These are phyloP conservation scores for Mangifera indica DNA, from an alignment of 345 rosid species.

Conservation along the genomic window DNA sequence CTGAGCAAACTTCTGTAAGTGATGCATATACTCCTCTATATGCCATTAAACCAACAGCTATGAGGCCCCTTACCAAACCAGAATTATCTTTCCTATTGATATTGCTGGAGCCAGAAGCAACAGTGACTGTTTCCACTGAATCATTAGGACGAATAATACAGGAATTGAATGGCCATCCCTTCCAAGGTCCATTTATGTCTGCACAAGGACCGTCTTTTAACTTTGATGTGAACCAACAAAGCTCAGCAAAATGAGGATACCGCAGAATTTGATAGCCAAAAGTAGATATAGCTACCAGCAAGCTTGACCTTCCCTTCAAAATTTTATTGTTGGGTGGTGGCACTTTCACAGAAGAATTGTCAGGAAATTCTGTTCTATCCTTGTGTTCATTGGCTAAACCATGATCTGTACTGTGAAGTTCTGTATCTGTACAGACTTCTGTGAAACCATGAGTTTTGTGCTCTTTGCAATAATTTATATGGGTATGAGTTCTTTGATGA, in stretches of 20 bases:
- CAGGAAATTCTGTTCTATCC: conserved; percentile 28
- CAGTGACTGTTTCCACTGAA: conserved; percentile 41
- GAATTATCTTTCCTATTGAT: conserved; percentile 58
- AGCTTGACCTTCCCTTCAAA: conserved; percentile 69
- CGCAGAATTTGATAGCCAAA: conserved; percentile 86
- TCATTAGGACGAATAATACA: conserved; percentile 71
- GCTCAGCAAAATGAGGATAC: conserved; percentile 96
- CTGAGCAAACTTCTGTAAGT: conserved; percentile 70
- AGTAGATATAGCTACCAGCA: conserved; percentile 64
- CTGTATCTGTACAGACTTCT: conserved; percentile 27
- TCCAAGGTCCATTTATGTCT: conserved; percentile 81
- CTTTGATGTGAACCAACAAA: conserved; percentile 95
- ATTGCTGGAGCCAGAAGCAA: conserved; percentile 47
- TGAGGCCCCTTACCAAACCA: conserved; percentile 74
- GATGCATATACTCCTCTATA: conserved; percentile 74
- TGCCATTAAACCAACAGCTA: conserved; percentile 85
- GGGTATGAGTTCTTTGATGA: conserved; percentile 59
- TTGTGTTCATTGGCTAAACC: conserved; percentile 30
- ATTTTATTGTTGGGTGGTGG: conserved; percentile 44
- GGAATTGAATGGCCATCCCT: conserved; percentile 94
- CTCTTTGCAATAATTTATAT: conserved; percentile 26
- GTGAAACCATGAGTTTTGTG: conserved; percentile 28
- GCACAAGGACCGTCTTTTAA: conserved; percentile 87
- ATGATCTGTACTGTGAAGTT: conserved; percentile 18
- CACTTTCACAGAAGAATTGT: conserved; percentile 37